Conservation (phyloP, 345 rosid genomes). For the Corchorus olitorius region DNA sequence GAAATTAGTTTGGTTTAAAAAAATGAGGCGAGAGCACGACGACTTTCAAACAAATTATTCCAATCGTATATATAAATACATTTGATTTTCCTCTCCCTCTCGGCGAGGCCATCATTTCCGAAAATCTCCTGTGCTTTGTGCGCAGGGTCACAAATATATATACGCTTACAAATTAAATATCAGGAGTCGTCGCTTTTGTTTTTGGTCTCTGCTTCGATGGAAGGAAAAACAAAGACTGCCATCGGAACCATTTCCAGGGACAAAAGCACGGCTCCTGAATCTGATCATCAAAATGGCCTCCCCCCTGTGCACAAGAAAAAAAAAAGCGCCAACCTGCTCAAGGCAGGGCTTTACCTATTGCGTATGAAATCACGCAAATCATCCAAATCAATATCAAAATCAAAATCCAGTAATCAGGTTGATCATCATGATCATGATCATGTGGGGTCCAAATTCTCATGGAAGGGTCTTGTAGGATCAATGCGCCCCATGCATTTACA, state of each 20-base stretch:
- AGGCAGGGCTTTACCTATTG: constrained; percentile 48
- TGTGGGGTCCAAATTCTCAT: constrained; percentile 24
- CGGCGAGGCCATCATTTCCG: neutral
- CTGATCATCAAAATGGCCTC: neutral
- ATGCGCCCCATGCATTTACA: constrained; percentile 49
- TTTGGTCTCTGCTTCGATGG: constrained; percentile 20
- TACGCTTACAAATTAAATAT: neutral
- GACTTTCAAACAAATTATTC: neutral
- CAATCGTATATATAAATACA: neutral
- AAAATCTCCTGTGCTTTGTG: neutral
- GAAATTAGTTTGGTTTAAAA: neutral
- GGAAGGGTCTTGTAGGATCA: constrained; percentile 51
- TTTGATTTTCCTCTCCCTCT: neutral
- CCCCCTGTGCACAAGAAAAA: constrained; percentile 25
- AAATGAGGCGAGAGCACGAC: neutral
- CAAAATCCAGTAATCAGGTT: constrained; percentile 29
- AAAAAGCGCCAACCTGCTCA: constrained; percentile 47
- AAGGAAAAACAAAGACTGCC: constrained; percentile 16
- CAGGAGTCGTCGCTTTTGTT: neutral
- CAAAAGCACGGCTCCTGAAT: constrained; percentile 3
- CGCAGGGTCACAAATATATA: no score
- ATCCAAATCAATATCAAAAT: constrained; percentile 38
- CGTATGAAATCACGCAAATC: constrained; percentile 36
- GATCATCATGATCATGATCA: neutral
- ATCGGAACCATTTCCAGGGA: constrained; percentile 4